Percentiles rank a stretch among this genome's conserved stretches.
phyloP scores from a whole-genome alignment of 1,139 yeast species.

The Kodamaea anthophila region DNA sequence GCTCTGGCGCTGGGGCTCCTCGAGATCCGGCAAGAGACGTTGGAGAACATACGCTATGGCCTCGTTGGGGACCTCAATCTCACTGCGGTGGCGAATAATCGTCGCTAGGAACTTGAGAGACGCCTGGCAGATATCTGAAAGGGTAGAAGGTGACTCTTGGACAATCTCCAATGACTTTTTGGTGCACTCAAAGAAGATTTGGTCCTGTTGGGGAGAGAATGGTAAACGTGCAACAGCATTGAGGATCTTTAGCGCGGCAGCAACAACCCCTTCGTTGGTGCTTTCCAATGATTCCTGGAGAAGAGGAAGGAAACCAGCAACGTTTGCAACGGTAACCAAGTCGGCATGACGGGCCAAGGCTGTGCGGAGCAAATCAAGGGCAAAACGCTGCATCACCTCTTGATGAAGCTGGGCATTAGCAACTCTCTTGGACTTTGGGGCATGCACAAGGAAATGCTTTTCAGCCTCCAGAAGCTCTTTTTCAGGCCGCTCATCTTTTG shows the following conservation, averaged over 20 bases:
- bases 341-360: slow-evolving; percentile 58
- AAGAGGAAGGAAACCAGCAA: slow-evolving; percentile 72
- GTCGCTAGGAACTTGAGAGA: slow-evolving; percentile 70
- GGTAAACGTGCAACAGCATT: slow-evolving; percentile 56
- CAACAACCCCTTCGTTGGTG: slow-evolving; percentile 69
- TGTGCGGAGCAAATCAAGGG: slow-evolving; percentile 71
- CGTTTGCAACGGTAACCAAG: slow-evolving; percentile 53
- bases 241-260: slow-evolving; percentile 62
- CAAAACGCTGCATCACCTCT: slow-evolving; percentile 64
- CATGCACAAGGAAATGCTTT: slow-evolving; percentile 64
- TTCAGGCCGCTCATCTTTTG: slow-evolving; percentile 14
- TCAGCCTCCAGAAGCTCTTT: slow-evolving; percentile 18
- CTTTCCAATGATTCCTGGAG: slow-evolving; percentile 55
- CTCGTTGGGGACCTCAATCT: slow-evolving; percentile 59
- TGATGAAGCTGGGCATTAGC: slow-evolving; percentile 45
- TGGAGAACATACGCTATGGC: slow-evolving; percentile 72
- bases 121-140: slow-evolving; percentile 77
- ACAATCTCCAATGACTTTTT: slow-evolving; percentile 61
- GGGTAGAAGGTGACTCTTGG: slow-evolving; percentile 72
- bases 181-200: slow-evolving; percentile 51
- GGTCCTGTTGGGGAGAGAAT: slow-evolving; percentile 50
- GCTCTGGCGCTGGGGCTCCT: slow-evolving; percentile 86
- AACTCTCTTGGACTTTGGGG: slow-evolving; percentile 51
- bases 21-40: slow-evolving; percentile 81
- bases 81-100: slow-evolving; percentile 63